phyloP scores from a whole-genome alignment of 371 early-diverging fungal genomes.

The Mucor ambiguus region DNA sequence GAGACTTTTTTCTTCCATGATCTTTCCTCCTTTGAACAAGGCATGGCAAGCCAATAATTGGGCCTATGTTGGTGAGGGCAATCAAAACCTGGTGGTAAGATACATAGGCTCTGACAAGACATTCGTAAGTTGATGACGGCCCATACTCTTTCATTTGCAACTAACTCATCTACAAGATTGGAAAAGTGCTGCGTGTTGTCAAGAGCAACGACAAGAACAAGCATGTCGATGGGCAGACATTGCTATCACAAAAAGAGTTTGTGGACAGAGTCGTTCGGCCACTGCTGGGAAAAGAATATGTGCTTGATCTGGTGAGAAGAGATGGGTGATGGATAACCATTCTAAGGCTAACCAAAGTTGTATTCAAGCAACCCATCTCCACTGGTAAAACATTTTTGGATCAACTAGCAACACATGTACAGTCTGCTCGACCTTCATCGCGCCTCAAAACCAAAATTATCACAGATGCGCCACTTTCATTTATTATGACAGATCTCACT shows the following conservation, averaged over 20 bases:
- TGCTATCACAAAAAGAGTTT: slow-evolving; percentile 26
- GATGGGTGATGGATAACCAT: background rate
- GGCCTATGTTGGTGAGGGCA: slow-evolving; percentile 54
- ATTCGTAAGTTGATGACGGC: slow-evolving; percentile 28
- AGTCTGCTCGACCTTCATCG: slow-evolving; percentile 20
- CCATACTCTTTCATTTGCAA: background rate
- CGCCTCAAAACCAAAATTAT: slow-evolving; percentile 21
- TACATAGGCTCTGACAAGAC: slow-evolving; percentile 32
- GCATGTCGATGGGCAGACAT: background rate
- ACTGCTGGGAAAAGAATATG: slow-evolving; percentile 44
- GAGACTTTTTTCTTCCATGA: background rate
- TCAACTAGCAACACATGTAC: slow-evolving; percentile 23
- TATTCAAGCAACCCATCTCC: slow-evolving; percentile 22
- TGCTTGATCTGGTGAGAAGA: slow-evolving; percentile 34
- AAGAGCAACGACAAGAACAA: slow-evolving; percentile 26
- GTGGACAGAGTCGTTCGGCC: slow-evolving; percentile 30
- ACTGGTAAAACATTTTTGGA: slow-evolving; percentile 28
- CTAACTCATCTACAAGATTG: slow-evolving; percentile 15
- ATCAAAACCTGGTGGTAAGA: slow-evolving; percentile 44
- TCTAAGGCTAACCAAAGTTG: background rate
- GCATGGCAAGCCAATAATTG: slow-evolving; percentile 27
- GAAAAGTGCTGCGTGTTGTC: slow-evolving; percentile 36
- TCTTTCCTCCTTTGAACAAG: background rate
- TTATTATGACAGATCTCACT: slow-evolving; percentile 41
- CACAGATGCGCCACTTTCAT: slow-evolving; percentile 18